A percentile compares a stretch with the other conserved stretches of the same genome.
These are phyloP conservation scores for Colletotrichum caudatum DNA, from an alignment of 2,329 filamentous ascomycete genomes.

Conservation along the genomic window DNA sequence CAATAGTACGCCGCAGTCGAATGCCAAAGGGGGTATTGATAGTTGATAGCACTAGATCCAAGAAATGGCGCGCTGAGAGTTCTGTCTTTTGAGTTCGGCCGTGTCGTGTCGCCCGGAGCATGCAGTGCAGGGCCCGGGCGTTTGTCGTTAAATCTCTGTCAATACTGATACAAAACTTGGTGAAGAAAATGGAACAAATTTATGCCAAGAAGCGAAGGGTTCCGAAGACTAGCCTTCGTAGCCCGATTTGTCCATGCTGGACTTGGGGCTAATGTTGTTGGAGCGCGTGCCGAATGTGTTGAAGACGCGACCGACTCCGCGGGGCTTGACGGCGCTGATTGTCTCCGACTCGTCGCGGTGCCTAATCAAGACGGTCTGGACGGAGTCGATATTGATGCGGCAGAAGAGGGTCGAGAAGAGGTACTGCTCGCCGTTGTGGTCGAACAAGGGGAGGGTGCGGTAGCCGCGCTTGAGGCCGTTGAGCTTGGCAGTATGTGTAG, in stretches of 20 bases:
- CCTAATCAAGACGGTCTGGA: conserved; percentile 68
- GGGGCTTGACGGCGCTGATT: conserved; percentile 62
- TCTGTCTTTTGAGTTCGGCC: conserved; percentile 42
- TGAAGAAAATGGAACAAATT: conserved; percentile 23
- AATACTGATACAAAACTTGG: conserved; percentile 41
- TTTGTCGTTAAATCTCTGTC: conserved; percentile 37
- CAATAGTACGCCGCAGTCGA: conserved; percentile 41
- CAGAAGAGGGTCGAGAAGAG: conserved; percentile 96
- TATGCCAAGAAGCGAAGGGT: conserved; percentile 39
- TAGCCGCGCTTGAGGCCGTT: conserved; percentile 91
- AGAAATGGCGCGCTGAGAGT: conserved; percentile 40
- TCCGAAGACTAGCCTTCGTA: conserved; percentile 52
- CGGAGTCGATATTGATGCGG: conserved; percentile 76
- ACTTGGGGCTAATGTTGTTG: conserved; percentile 63
- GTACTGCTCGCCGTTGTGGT: conserved; percentile 90
- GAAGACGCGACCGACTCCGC: conserved; percentile 61
- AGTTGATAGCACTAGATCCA: conserved; percentile 40
- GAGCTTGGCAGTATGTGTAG: conserved; percentile 93
- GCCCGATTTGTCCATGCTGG: conserved; percentile 62
- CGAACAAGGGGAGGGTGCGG: conserved; percentile 89
- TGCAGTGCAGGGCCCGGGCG: conserved; percentile 21
- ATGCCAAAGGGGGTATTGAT: conserved; percentile 42
- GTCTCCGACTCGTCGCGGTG: conserved; percentile 52
- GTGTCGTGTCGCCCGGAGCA: conserved; percentile 40
- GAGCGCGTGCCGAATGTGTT: conserved; percentile 67